Conservation (phyloP, 495 filamentous ascomycete genomes). For the Hypoxylon lienhwacheense region DNA sequence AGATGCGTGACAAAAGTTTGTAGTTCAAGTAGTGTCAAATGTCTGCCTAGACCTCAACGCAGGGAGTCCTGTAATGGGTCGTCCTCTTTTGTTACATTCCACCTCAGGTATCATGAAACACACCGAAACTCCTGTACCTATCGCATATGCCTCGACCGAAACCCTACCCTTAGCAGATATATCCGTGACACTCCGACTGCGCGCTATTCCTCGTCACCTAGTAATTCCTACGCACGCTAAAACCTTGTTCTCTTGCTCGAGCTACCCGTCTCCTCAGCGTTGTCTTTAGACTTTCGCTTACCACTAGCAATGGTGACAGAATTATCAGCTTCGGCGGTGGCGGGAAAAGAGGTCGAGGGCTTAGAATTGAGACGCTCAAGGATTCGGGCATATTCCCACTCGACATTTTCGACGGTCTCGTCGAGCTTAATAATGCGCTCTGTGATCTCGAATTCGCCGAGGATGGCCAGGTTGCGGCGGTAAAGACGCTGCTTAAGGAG, state of each 20-base stretch:
- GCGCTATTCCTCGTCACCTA: constrained; percentile 29
- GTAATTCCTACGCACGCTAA: constrained; percentile 13
- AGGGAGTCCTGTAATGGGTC: no score
- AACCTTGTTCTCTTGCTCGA: no score
- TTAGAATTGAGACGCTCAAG: constrained; percentile 47
- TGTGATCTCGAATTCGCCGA: constrained; percentile 73
- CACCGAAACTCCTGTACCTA: constrained; percentile 28
- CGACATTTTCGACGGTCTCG: constrained; percentile 72
- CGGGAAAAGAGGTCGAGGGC: no score
- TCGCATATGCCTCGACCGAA: neutral
- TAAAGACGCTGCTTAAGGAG: constrained; percentile 81
- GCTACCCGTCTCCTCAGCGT: no score
- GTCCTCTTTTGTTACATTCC: no score
- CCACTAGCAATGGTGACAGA: constrained; percentile 3
- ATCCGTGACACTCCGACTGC: neutral
- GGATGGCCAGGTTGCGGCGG: constrained; percentile 71
- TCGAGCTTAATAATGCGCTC: constrained; percentile 83
- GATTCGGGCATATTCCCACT: constrained; percentile 76
- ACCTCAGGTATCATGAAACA: constrained; percentile 28
- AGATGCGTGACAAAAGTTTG: no score
- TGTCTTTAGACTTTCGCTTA: constrained; percentile 34
- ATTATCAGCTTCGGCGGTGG: constrained; percentile 4
- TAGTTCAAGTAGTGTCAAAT: no score
- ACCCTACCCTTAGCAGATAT: neutral
- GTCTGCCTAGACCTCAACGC: no score